A percentile compares a stretch with the other conserved stretches of the same genome.
These are phyloP conservation scores for Phaeosphaeria sp. DNA, from an alignment of 2,329 filamentous ascomycete genomes.

Conservation along the genomic window DNA sequence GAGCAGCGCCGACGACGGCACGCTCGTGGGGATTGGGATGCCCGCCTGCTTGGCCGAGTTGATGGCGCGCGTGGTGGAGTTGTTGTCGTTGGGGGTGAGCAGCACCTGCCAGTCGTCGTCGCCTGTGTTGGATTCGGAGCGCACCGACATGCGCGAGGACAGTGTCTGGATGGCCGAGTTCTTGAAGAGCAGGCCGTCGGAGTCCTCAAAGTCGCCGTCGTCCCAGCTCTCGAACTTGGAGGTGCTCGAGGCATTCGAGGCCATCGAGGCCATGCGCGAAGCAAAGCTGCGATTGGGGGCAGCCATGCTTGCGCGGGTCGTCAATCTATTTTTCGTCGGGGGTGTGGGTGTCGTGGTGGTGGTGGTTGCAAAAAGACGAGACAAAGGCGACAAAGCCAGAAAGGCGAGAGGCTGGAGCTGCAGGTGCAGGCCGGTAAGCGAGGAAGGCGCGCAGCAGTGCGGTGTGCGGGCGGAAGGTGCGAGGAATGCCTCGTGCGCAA, in stretches of 20 bases:
- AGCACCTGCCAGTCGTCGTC: constrained; percentile 91
- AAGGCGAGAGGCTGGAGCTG: constrained; percentile 10
- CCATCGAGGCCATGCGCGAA: constrained; percentile 57
- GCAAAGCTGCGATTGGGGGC: constrained; percentile 46
- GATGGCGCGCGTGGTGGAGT: constrained; percentile 83
- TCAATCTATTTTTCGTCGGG: not conserved
- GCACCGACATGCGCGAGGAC: constrained; percentile 83
- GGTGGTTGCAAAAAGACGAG: not conserved
- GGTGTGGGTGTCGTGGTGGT: not conserved
- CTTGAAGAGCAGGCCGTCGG: constrained; percentile 71
- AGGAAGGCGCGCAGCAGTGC: constrained; percentile 8
- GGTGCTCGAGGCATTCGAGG: constrained; percentile 55
- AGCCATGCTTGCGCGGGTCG: constrained; percentile 36
- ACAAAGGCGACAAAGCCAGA: too few species aligned
- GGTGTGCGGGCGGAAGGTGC: constrained; percentile 17
- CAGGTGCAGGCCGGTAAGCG: constrained; percentile 14
- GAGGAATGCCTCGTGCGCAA: not conserved
- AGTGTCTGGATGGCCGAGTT: constrained; percentile 75
- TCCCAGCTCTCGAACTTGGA: constrained; percentile 71
- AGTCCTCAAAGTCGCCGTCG: constrained; percentile 54
- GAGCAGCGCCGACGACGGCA: constrained; percentile 86
- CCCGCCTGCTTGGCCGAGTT: constrained; percentile 79
- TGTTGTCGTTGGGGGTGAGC: constrained; percentile 83
- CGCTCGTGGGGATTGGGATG: constrained; percentile 85
- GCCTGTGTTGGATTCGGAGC: constrained; percentile 76